phyloP scores from a whole-genome alignment of 2,329 filamentous ascomycete species.

The Epichloe bromicola region DNA sequence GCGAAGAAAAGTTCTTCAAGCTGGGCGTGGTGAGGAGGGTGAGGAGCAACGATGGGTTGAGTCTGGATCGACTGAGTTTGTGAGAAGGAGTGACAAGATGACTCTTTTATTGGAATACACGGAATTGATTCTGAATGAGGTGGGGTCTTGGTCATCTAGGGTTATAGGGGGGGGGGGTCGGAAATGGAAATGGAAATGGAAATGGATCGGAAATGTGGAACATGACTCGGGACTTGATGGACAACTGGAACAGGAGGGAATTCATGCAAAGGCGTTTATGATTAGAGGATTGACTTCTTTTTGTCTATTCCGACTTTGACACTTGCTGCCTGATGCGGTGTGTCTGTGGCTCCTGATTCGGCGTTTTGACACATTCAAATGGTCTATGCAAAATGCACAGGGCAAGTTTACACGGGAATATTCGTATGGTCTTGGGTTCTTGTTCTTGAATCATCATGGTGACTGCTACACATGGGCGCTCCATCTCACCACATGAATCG shows the following conservation, averaged over 20 bases:
- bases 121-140: neutral
- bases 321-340: neutral
- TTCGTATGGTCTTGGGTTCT: neutral
- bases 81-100: conserved; percentile 25
- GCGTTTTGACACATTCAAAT: neutral
- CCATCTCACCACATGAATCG: conserved; percentile 67
- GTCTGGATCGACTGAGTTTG: conserved; percentile 62
- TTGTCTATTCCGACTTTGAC: neutral
- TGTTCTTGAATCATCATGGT: neutral
- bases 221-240: neutral
- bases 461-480: too few species aligned
- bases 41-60: conserved; percentile 60
- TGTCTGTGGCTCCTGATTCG: neutral
- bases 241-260: neutral
- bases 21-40: conserved; percentile 62
- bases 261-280: conserved; percentile 1
- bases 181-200: neutral
- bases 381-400: neutral
- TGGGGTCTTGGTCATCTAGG: neutral
- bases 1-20: conserved; percentile 75
- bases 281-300: neutral
- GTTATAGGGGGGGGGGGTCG: neutral
- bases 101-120: neutral
- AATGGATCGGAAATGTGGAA: neutral
- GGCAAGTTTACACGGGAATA: neutral